A percentile compares a stretch with the other conserved stretches of the same genome.
phyloP scores from a whole-genome alignment of 768 basidiomycete genomes.

The Sporobolomyces pararoseus region DNA sequence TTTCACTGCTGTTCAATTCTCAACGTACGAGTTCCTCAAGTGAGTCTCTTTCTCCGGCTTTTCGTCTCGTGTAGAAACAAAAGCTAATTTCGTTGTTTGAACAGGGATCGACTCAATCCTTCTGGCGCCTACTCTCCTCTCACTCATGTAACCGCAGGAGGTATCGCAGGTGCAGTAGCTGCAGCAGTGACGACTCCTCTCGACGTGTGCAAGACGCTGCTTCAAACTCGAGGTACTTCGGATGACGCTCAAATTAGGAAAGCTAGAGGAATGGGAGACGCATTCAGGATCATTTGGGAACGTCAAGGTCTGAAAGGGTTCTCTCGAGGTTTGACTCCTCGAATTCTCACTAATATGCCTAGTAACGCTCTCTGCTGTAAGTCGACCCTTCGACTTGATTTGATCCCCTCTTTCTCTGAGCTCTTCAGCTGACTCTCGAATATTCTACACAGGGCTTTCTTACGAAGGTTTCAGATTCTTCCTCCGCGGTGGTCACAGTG shows the following conservation, averaged over 20 bases:
- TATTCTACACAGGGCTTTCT: constrained; percentile 22
- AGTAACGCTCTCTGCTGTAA: constrained; percentile 88
- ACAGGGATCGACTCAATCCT: constrained; percentile 63
- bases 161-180: constrained; percentile 85
- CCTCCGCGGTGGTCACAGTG: constrained; percentile 34
- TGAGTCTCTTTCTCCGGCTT: constrained; percentile 50
- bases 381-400: too few relatives aligned
- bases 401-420: constrained; percentile 47
- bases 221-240: constrained; percentile 93
- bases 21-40: constrained; percentile 92
- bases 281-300: constrained; percentile 79
- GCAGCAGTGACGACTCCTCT: constrained; percentile 93
- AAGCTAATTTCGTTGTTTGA: not conserved
- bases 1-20: constrained; percentile 96
- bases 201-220: constrained; percentile 93
- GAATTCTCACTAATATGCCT: constrained; percentile 91
- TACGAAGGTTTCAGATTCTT: constrained; percentile 43
- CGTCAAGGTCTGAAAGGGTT: constrained; percentile 84
- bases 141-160: constrained; percentile 88
- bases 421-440: not conserved
- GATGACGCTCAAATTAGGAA: constrained; percentile 76
- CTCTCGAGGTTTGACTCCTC: constrained; percentile 77
- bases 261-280: constrained; percentile 78
- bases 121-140: constrained; percentile 80
- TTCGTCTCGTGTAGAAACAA: not conserved